Conservation (phyloP, 2,329 filamentous ascomycete species). For the Dactylellina haptotyla region DNA sequence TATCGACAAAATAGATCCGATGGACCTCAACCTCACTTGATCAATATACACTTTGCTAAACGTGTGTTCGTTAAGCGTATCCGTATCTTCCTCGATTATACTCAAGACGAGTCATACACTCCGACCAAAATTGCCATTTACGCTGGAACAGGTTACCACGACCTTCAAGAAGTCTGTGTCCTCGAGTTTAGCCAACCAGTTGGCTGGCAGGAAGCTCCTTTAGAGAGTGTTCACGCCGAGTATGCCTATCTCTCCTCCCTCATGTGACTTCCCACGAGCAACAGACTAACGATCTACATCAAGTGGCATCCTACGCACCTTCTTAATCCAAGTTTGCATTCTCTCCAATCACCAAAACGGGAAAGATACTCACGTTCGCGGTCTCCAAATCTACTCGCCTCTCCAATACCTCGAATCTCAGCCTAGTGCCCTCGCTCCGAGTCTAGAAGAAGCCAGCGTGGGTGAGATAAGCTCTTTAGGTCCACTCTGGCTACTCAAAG, state of each 20-base stretch:
- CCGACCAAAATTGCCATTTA: slow-evolving; percentile 90
- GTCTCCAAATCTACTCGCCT: slow-evolving; percentile 79
- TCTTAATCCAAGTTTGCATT: slow-evolving; percentile 88
- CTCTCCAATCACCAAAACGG: slow-evolving; percentile 98
- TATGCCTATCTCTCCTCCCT: slow-evolving; percentile 20
- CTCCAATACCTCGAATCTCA: slow-evolving; percentile 36
- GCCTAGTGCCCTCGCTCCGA: background rate
- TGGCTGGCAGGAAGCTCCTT: slow-evolving; percentile 89
- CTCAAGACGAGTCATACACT: slow-evolving; percentile 93
- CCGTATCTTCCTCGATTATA: slow-evolving; percentile 88
- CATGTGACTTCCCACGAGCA: background rate
- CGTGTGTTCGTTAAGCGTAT: slow-evolving; percentile 80
- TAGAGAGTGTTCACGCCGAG: slow-evolving; percentile 68
- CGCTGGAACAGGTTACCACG: slow-evolving; percentile 89
- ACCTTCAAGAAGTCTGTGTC: slow-evolving; percentile 85
- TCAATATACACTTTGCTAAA: slow-evolving; percentile 87
- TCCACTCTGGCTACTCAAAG: slow-evolving; percentile 38
- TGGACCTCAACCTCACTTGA: slow-evolving; percentile 81
- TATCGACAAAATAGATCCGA: slow-evolving; percentile 72
- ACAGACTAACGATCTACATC: background rate
- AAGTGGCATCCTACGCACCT: slow-evolving; percentile 76
- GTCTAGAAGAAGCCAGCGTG: slow-evolving; percentile 19
- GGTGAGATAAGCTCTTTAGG: slow-evolving; percentile 28
- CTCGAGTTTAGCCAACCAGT: slow-evolving; percentile 81
- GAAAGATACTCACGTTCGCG: slow-evolving; percentile 96